Percentiles rank a stretch among this genome's conserved stretches.
Evolutionary conservation across 2,329 filamentous ascomycete species (phyloP).

Genomic region (Xylariaceae sp.): DNA sequence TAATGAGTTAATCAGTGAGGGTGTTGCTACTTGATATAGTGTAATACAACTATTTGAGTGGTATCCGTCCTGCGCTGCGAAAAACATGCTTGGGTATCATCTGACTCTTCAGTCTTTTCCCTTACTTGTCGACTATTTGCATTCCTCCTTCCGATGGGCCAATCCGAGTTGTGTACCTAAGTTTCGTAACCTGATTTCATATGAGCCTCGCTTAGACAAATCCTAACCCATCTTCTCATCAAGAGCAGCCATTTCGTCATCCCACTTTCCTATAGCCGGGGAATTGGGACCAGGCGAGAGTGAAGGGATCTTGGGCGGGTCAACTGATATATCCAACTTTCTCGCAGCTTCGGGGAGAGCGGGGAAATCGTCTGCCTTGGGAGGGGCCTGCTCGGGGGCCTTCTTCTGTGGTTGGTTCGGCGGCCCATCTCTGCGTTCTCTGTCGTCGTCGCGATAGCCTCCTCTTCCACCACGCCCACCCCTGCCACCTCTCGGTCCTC

Average conservation of each 20-base stretch:
- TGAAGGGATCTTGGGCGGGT: constrained; percentile 15
- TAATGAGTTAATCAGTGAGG: too few species aligned
- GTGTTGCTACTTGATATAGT: too few species aligned
- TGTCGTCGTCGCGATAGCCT: constrained; percentile 23
- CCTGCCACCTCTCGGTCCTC: constrained; percentile 28
- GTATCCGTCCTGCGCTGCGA: too few species aligned
- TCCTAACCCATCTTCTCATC: constrained; percentile 29
- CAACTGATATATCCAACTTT: constrained; percentile 27
- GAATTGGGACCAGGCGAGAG: constrained; percentile 32
- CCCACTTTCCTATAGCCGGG: constrained; percentile 47
- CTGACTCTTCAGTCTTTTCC: too few species aligned
- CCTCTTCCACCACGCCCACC: constrained; percentile 30
- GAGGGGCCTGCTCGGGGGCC: constrained; percentile 27
- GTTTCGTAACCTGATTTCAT: too few species aligned
- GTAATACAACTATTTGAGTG: too few species aligned
- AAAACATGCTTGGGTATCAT: too few species aligned
- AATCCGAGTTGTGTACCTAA: too few species aligned
- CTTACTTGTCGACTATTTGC: too few species aligned
- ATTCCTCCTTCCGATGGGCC: too few species aligned
- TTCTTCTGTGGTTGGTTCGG: constrained; percentile 19
- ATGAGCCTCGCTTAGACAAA: too few species aligned
- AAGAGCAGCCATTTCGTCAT: constrained; percentile 54
- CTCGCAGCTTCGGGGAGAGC: constrained; percentile 31
- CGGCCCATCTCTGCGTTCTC: constrained; percentile 10
- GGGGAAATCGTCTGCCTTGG: constrained; percentile 38